These are phyloP conservation scores for Diaporthe citrichinensis DNA, from an alignment of 2,329 filamentous ascomycete genomes.

Conservation along the genomic window DNA sequence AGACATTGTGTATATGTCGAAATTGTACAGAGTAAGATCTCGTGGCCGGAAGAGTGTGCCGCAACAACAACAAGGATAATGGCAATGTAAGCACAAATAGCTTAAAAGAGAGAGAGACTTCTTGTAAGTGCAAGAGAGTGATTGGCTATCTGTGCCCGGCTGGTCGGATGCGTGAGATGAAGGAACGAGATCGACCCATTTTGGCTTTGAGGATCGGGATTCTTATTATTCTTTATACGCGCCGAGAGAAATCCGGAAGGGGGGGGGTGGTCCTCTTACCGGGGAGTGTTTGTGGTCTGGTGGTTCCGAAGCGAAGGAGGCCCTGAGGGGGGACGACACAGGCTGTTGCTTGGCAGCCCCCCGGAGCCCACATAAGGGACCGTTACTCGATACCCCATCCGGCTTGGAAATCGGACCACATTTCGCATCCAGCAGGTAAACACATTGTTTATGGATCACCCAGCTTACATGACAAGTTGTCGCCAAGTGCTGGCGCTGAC, in stretches of 20 bases:
- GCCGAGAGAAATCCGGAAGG: not conserved
- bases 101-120: constrained; percentile 20
- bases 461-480: constrained; percentile 21
- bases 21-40: not conserved
- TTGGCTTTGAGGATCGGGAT: constrained; percentile 10
- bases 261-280: not conserved
- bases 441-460: constrained; percentile 16
- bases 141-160: constrained; percentile 9
- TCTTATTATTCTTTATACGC: constrained; percentile 21
- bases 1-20: constrained; percentile 5
- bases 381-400: constrained; percentile 25
- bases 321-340: constrained; percentile 27
- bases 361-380: constrained; percentile 28
- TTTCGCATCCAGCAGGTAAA: constrained; percentile 8
- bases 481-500: constrained; percentile 31
- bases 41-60: not conserved
- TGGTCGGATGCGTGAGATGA: constrained; percentile 18
- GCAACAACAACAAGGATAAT: not conserved
- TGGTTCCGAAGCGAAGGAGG: constrained; percentile 11
- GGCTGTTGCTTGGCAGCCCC: constrained; percentile 30
- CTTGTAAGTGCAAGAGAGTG: constrained; percentile 17
- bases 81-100: constrained; percentile 9
- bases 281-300: constrained; percentile 22
- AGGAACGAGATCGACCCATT: constrained; percentile 9
- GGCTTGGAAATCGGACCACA: constrained; percentile 33